Percentiles rank a stretch among this genome's conserved stretches.
These are phyloP conservation scores for Scedosporium aurantiacum DNA, from an alignment of 2,329 filamentous ascomycete species.

Conservation along the genomic window DNA sequence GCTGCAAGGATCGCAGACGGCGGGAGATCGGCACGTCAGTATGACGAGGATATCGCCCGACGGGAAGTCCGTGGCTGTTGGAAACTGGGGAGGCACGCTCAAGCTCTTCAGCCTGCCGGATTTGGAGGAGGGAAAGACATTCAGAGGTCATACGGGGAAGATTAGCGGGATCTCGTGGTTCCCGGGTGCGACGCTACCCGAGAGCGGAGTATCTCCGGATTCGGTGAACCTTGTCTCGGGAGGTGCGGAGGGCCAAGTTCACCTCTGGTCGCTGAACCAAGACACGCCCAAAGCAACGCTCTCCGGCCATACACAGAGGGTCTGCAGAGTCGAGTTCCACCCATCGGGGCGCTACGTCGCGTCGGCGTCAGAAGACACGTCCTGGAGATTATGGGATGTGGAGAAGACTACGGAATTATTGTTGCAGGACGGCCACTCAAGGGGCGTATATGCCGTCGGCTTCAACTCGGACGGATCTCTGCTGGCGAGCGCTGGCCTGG, in stretches of 20 bases:
- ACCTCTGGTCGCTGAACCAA: constrained; percentile 81
- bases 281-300: constrained; percentile 78
- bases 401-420: constrained; percentile 74
- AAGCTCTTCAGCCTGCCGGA: constrained; percentile 77
- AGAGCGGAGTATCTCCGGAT: constrained; percentile 58
- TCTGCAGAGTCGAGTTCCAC: constrained; percentile 89
- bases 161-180: constrained; percentile 87
- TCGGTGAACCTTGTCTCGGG: constrained; percentile 81
- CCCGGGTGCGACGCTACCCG: constrained; percentile 66
- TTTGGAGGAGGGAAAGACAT: constrained; percentile 61
- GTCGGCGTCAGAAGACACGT: constrained; percentile 90
- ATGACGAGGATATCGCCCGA: constrained; percentile 86
- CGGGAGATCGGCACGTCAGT: constrained; percentile 80
- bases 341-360: constrained; percentile 83
- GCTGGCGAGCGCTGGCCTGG: constrained; percentile 80
- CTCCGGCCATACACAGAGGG: constrained; percentile 72
- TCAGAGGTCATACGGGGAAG: constrained; percentile 79
- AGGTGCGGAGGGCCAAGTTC: constrained; percentile 75
- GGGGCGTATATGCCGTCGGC: constrained; percentile 80
- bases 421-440: constrained; percentile 86
- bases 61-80: constrained; percentile 72
- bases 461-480: constrained; percentile 90
- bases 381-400: constrained; percentile 94
- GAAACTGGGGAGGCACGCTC: constrained; percentile 86
- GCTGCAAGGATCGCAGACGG: constrained; percentile 85